These are phyloP conservation scores for Chlamydomonas reinhardtii DNA, from an alignment of 163 green algal species.

Conservation along the genomic window DNA sequence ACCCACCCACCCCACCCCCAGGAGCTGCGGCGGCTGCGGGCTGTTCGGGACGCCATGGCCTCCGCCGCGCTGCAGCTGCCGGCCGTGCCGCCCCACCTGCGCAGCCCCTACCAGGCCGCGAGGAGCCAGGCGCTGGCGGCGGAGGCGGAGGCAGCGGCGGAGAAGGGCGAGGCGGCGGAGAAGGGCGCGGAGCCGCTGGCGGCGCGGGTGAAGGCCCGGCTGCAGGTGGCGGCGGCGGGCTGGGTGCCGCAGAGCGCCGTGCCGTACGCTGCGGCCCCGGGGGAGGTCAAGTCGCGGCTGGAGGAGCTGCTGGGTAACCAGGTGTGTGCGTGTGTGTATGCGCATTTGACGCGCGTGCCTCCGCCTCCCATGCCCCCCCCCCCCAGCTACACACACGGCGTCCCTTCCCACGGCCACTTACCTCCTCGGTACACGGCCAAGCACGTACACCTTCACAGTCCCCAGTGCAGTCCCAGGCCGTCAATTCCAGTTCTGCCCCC, in stretches of 20 bases:
- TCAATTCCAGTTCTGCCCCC: too few relatives aligned
- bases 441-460: too few relatives aligned
- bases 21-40: conserved; percentile 16
- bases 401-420: too few relatives aligned
- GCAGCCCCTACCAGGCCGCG: conserved; percentile 31
- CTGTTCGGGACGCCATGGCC: conserved; percentile 31
- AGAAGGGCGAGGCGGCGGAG: neutral
- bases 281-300: neutral
- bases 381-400: too few relatives aligned
- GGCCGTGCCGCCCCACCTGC: conserved; percentile 31
- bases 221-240: conserved; percentile 6
- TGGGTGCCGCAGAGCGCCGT: conserved; percentile 36
- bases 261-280: conserved; percentile 5
- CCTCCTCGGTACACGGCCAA: too few relatives aligned
- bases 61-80: conserved; percentile 14
- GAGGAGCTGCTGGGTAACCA: conserved; percentile 6
- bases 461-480: too few relatives aligned
- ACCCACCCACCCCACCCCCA: too few relatives aligned
- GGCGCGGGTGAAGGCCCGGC: neutral
- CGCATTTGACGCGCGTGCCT: too few relatives aligned
- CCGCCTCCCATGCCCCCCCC: too few relatives aligned
- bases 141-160: neutral
- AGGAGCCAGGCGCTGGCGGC: neutral
- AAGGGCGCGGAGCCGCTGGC: neutral
- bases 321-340: neutral